Percentiles rank a stretch among this genome's conserved stretches.
Conservation (phyloP, 2,329 filamentous ascomycete species). For the Fusarium fujikuroi region DNA sequence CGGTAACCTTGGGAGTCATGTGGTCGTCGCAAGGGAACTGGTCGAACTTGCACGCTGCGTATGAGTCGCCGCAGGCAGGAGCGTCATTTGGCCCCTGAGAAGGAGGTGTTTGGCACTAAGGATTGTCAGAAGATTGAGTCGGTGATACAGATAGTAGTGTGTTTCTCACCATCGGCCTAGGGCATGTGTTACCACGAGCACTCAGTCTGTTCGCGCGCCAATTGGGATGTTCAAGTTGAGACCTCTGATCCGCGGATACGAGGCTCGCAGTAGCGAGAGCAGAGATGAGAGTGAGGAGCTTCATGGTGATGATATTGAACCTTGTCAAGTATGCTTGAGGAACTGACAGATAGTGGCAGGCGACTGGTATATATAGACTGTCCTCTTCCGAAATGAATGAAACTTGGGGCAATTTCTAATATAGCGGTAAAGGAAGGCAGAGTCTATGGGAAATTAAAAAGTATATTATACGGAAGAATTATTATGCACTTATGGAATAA, state of each 20-base stretch:
- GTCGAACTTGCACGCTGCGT: background rate
- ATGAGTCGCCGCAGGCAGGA: background rate
- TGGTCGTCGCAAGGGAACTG: background rate
- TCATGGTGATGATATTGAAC: background rate
- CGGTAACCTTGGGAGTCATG: background rate
- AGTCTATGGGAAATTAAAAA: background rate
- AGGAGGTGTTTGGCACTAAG: background rate
- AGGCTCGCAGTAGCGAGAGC: fast-evolving
- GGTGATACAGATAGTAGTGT: no score
- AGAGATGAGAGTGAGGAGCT: background rate
- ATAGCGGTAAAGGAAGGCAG: background rate
- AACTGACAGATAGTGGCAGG: background rate
- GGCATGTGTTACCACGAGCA: background rate
- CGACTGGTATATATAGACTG: background rate
- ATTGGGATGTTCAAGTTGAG: background rate
- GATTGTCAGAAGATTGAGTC: no score
- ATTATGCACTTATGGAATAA: background rate
- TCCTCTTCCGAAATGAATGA: fast-evolving
- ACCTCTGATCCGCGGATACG: background rate
- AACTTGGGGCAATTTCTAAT: fast-evolving
- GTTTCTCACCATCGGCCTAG: background rate
- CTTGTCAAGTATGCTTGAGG: background rate
- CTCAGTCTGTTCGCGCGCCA: background rate
- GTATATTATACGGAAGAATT: background rate
- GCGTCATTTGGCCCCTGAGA: background rate